These are phyloP conservation scores for Pyricularia sp. DNA, from an alignment of 2,329 filamentous ascomycete genomes.

Conservation along the genomic window DNA sequence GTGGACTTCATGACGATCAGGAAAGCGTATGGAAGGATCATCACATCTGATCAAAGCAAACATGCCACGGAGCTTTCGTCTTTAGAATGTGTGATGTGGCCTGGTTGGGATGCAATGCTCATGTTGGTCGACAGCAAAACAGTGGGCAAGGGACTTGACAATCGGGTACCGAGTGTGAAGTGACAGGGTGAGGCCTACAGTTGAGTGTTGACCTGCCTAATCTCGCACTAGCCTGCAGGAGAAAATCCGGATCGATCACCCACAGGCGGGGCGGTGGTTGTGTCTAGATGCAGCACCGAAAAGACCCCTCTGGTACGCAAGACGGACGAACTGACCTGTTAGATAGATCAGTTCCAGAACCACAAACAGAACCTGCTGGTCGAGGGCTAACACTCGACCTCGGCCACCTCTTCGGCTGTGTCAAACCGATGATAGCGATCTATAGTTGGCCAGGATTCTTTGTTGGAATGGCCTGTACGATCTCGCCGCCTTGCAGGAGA, in stretches of 20 bases:
- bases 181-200: neutral
- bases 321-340: neutral
- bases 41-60: neutral
- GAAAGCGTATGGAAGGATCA: neutral
- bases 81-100: neutral
- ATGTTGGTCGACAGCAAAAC: neutral
- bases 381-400: neutral
- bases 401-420: neutral
- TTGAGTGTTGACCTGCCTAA: neutral
- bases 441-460: neutral
- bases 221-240: neutral
- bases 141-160: neutral
- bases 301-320: neutral
- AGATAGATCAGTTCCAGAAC: neutral
- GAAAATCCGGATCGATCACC: neutral
- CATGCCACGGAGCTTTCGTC: neutral
- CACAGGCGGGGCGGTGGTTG: no score
- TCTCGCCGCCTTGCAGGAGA: neutral
- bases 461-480: neutral
- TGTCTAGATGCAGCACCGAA: neutral
- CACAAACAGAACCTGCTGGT: neutral
- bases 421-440: neutral
- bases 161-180: neutral
- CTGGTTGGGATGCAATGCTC: neutral
- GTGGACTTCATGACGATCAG: neutral